phyloP scores from a whole-genome alignment of 2,329 filamentous ascomycete species.

The Aspergillus sp. region DNA sequence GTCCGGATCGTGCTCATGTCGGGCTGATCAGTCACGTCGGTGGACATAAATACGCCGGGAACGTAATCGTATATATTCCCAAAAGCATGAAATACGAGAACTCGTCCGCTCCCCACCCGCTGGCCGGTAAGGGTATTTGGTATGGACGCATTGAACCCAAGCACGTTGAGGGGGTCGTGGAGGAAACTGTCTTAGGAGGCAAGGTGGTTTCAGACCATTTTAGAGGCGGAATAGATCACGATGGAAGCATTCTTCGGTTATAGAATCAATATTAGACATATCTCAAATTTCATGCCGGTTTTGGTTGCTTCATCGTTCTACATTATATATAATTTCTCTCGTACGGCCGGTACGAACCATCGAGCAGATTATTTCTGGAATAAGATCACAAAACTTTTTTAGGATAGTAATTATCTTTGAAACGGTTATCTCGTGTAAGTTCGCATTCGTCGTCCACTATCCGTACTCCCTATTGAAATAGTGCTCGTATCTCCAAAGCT shows the following conservation, averaged over 20 bases:
- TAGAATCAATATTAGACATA: slow-evolving; percentile 15
- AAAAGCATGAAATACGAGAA: slow-evolving; percentile 29
- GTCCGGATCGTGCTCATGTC: slow-evolving; percentile 37
- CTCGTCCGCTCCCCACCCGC: slow-evolving; percentile 27
- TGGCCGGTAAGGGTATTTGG: slow-evolving; percentile 66
- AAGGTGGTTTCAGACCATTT: slow-evolving; percentile 83
- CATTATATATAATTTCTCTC: too few species aligned
- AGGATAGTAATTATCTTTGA: too few species aligned
- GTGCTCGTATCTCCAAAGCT: background rate
- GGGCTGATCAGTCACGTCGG: slow-evolving; percentile 75
- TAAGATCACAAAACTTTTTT: too few species aligned
- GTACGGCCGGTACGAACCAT: too few species aligned
- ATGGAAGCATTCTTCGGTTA: slow-evolving; percentile 68
- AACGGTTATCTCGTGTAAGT: too few species aligned
- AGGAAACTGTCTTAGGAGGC: slow-evolving; percentile 82
- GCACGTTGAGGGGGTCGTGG: slow-evolving; percentile 86
- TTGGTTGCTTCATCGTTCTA: too few species aligned
- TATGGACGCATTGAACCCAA: slow-evolving; percentile 78
- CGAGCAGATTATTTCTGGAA: too few species aligned
- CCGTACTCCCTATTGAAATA: too few species aligned
- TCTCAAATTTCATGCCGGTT: background rate
- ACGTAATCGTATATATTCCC: slow-evolving; percentile 78
- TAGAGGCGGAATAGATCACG: slow-evolving; percentile 79
- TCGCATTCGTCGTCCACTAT: too few species aligned
- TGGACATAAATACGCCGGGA: slow-evolving; percentile 93